Conservation (phyloP, 345 rosid genomes). For the Populus alba region DNA sequence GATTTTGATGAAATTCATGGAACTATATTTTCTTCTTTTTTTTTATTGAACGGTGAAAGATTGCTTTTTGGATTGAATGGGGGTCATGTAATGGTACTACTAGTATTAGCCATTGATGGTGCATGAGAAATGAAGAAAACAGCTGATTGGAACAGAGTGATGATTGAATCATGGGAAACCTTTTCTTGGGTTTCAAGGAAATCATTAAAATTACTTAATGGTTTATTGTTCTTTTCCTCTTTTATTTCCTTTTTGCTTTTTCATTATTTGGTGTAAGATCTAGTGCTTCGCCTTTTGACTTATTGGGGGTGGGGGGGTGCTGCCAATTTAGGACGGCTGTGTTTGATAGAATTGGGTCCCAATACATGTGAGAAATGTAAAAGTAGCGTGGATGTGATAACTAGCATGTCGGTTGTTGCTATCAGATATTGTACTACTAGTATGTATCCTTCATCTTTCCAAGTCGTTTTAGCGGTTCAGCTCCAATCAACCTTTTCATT, state of each 20-base stretch:
- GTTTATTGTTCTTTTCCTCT: neutral
- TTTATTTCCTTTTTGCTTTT: conserved; percentile 19
- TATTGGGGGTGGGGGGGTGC: neutral
- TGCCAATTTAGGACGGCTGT: conserved; percentile 15
- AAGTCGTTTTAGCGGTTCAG: neutral
- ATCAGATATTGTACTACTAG: conserved; percentile 19
- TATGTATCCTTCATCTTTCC: neutral
- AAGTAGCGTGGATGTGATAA: conserved; percentile 3
- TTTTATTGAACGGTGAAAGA: neutral
- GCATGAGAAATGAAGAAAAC: neutral
- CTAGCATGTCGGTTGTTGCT: conserved; percentile 18
- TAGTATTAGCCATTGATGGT: neutral
- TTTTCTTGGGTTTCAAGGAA: conserved; percentile 43
- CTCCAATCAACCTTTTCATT: neutral
- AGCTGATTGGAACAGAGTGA: conserved; percentile 3
- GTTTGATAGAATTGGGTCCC: conserved; percentile 37
- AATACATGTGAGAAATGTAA: conserved; percentile 38
- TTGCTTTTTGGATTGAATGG: neutral
- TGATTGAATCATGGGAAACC: conserved; percentile 9
- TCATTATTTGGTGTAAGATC: neutral
- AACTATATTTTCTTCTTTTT: neutral
- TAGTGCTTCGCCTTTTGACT: neutral
- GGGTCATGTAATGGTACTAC: neutral
- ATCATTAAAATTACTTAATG: conserved; percentile 1
- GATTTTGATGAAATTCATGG: neutral